Evolutionary conservation across 78 protist genomes (phyloP).

Genomic region (Ministeria vibrans): DNA sequence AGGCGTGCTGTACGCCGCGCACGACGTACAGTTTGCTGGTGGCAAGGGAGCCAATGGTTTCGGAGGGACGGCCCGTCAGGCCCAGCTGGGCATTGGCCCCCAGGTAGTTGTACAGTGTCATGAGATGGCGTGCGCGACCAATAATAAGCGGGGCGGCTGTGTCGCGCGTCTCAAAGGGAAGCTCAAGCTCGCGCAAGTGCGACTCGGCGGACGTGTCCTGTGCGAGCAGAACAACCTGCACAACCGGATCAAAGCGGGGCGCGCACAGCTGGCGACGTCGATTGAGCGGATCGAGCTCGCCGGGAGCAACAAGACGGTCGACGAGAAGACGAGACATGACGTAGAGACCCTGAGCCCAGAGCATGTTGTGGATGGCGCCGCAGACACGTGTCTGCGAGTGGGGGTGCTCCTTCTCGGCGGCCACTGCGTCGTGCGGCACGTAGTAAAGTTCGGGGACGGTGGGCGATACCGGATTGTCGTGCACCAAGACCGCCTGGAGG

Average conservation of each 20-base stretch:
- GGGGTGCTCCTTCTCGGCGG: background rate
- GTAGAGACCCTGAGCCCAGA: constrained; percentile 23
- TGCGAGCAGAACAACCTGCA: constrained; percentile 1
- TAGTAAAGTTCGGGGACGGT: constrained; percentile 10
- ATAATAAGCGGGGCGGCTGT: background rate
- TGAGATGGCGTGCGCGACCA: background rate
- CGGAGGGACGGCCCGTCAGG: constrained; percentile 16
- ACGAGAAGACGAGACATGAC: background rate
- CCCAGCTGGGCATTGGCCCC: background rate
- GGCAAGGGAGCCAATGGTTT: background rate
- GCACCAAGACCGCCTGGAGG: background rate
- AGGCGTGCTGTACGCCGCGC: background rate
- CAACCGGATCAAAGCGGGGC: constrained; percentile 2
- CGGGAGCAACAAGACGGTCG: background rate
- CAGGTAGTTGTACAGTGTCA: background rate
- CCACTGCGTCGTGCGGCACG: constrained; percentile 10
- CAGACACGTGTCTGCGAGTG: constrained; percentile 7
- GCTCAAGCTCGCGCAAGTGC: background rate
- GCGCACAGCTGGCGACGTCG: background rate
- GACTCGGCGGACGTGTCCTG: background rate
- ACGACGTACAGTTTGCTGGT: constrained; percentile 1
- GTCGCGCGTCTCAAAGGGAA: background rate
- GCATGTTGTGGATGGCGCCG: background rate
- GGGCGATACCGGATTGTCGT: background rate
- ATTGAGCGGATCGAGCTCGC: constrained; percentile 26